Conservation (phyloP, 2,329 filamentous ascomycete genomes). For the Trichoderma aggressivum region DNA sequence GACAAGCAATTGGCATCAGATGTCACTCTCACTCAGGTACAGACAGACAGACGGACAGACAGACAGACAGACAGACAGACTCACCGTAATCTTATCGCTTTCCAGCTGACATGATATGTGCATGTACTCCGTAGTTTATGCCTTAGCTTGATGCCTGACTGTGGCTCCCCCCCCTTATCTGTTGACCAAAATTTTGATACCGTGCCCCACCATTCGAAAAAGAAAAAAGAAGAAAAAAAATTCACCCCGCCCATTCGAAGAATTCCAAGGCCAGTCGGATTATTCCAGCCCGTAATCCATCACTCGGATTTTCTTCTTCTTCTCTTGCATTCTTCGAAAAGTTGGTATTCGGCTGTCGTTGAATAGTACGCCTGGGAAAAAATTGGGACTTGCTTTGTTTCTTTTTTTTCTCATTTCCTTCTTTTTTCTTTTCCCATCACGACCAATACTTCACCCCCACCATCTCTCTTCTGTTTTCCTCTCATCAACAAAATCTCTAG, state of each 20-base stretch:
- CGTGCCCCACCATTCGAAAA: conserved; percentile 39
- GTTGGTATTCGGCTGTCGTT: conserved; percentile 17
- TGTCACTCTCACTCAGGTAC: neutral
- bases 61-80: neutral
- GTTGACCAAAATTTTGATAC: conserved; percentile 34
- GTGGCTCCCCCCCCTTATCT: conserved; percentile 19
- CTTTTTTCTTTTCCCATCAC: neutral
- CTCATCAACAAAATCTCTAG: conserved; percentile 14
- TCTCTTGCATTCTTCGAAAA: neutral
- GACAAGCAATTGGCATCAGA: neutral
- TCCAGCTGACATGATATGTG: neutral
- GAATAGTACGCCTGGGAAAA: conserved; percentile 10
- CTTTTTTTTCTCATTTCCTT: conserved; percentile 14
- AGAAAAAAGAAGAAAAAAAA: conserved; percentile 42
- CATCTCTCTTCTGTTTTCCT: neutral
- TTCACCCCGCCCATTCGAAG: conserved; percentile 35
- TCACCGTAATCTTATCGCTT: neutral
- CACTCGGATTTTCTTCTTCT: conserved; percentile 17
- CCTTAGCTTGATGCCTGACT: conserved; percentile 37
- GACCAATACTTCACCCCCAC: neutral
- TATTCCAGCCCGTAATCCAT: neutral
- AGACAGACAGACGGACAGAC: neutral
- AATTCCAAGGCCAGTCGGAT: conserved; percentile 18
- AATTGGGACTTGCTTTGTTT: conserved; percentile 20
- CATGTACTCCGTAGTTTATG: conserved; percentile 24